Evolutionary conservation across 2,329 filamentous ascomycete genomes (phyloP), one percentile per base, ranked within the genome.

Genomic region (Colletotrichum sp.): DNA sequence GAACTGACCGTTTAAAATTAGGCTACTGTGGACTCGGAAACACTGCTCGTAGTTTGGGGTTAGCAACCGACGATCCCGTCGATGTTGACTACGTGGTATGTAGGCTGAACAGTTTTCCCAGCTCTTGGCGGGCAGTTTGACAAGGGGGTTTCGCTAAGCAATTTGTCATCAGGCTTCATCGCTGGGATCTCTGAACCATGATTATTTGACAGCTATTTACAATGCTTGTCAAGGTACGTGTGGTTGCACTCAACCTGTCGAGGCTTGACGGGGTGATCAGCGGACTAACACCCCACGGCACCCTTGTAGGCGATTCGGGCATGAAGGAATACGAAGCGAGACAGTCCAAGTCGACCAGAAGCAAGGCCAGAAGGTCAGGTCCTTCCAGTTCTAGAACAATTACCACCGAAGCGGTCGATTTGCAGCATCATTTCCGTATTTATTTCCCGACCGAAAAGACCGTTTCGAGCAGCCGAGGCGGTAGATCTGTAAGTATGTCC

Each of bases 371-470:
- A 64, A 63, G 30, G 65, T 29, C 70, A 69, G 59, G 70, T 49
- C 6, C 64, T 27, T 25, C 15, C 29, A 34, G 15, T 69, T 65
- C 65, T 69, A 62, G 65, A 69, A 57, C 34, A n/a, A 59, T 34
- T 59, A 27, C 11, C 55, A 55, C 15, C 30, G 80, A 61, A 29
- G 16, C 68, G 36, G 71, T 66, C 25, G 72, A 72, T 69, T 78
- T 87, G 44, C 85, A 85, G 77, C 84, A 91, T 36, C 87, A 88
- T 64, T 90, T 97, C 79, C 91, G 93, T 12, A 90, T 98, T 68
- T 98, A 96, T 84, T 98, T 96, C 80, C 96, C 96, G 4, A 95
- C 94, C 2, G 84, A 90, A 13, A 85, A 92, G 25, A 98, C 95
- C 1, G 93, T 98, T 5, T 81, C 83, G 12, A 82, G 84, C 34